These are phyloP conservation scores for Papilionanthe hybrid DNA, from an alignment of 116 monocot species.

Conservation along the genomic window DNA sequence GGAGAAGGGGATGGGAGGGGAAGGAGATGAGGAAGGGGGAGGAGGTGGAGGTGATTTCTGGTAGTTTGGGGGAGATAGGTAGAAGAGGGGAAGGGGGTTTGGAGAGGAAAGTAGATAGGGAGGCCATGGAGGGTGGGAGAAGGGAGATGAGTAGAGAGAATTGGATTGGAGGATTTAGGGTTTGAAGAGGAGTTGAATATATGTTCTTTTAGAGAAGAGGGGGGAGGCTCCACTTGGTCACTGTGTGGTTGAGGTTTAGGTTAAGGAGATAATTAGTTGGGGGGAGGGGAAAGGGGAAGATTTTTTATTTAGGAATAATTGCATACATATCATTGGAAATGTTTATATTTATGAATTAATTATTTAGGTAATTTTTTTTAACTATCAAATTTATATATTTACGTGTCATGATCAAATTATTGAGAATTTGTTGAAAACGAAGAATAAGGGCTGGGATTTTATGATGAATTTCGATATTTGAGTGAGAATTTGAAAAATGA, in stretches of 20 bases:
- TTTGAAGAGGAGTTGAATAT: too few relatives aligned
- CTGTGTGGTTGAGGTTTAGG: not conserved
- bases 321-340: too few relatives aligned
- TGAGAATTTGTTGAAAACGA: too few relatives aligned
- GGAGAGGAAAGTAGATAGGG: conserved; percentile 29
- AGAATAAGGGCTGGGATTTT: too few relatives aligned
- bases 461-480: too few relatives aligned
- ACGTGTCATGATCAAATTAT: too few relatives aligned
- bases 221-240: not conserved
- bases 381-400: too few relatives aligned
- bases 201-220: not conserved
- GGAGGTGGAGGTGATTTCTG: not conserved
- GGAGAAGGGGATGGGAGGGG: not conserved
- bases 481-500: too few relatives aligned
- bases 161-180: not conserved
- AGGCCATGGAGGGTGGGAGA: conserved; percentile 14
- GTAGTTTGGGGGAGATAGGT: conserved; percentile 9
- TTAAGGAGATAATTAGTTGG: not conserved
- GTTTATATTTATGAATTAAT: too few relatives aligned
- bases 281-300: too few relatives aligned
- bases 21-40: not conserved
- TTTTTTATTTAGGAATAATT: too few relatives aligned
- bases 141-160: not conserved
- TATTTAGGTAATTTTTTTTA: too few relatives aligned
- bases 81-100: conserved; percentile 8